Evolutionary conservation across 2,329 filamentous ascomycete genomes (phyloP).

Genomic region (Fusarium anguioides): DNA sequence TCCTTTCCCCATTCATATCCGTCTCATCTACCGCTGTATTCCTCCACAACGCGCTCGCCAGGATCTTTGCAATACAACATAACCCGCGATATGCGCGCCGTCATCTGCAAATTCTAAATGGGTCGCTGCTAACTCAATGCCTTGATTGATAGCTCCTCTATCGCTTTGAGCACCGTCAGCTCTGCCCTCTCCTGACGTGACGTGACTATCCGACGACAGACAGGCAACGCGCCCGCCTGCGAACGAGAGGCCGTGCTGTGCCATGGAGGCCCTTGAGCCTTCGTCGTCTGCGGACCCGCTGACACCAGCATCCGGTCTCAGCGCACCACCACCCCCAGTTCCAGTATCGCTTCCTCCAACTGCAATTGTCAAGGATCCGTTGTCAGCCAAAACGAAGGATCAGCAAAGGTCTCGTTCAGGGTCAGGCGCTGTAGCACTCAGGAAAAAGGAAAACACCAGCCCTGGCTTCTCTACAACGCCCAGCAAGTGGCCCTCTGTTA

Average conservation of each 20-base stretch:
- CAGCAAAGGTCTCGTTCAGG: conserved; percentile 31
- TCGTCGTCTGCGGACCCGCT: conserved; percentile 41
- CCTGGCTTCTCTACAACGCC: conserved; percentile 24
- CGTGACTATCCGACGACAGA: no score
- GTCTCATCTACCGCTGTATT: neutral
- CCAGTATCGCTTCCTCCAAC: conserved; percentile 33
- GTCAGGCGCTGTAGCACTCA: conserved; percentile 32
- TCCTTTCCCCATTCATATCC: conserved; percentile 2
- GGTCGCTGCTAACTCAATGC: conserved; percentile 43
- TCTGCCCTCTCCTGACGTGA: conserved; percentile 39
- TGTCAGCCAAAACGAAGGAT: conserved; percentile 30
- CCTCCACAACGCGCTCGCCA: conserved; percentile 1
- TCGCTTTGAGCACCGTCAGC: conserved; percentile 45
- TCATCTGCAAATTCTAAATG: conserved; percentile 11
- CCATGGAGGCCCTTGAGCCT: conserved; percentile 46
- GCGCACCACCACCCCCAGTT: conserved; percentile 40
- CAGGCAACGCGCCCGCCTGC: conserved; percentile 36
- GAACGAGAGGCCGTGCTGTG: conserved; percentile 38
- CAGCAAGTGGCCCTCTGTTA: conserved; percentile 39
- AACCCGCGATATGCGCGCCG: conserved; percentile 31
- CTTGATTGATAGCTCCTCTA: conserved; percentile 36
- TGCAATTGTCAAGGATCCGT: conserved; percentile 41
- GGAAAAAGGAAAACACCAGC: conserved; percentile 34
- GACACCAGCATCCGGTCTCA: conserved; percentile 46
- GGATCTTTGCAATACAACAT: conserved; percentile 20